phyloP scores from a whole-genome alignment of 805 yeast genomes.

The Ogataea pini region DNA sequence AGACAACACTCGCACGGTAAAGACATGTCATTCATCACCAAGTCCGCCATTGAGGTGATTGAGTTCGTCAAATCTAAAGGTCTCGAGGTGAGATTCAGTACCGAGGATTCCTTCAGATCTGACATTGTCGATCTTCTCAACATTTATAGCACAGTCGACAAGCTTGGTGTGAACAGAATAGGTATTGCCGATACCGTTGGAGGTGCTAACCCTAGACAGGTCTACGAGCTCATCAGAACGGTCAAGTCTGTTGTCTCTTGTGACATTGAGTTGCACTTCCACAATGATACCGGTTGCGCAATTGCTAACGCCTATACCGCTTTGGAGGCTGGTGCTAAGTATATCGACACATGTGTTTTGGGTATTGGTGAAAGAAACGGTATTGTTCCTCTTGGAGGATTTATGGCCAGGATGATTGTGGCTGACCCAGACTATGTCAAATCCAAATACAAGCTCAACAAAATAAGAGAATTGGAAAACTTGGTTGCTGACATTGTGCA shows the following conservation, averaged over 20 bases:
- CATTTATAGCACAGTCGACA: constrained; percentile 60
- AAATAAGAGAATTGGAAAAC: constrained; percentile 58
- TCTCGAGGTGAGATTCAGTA: constrained; percentile 56
- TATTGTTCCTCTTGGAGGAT: constrained; percentile 60
- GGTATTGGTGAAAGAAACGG: constrained; percentile 69
- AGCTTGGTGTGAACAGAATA: constrained; percentile 61
- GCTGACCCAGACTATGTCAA: constrained; percentile 60
- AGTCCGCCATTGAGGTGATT: constrained; percentile 58
- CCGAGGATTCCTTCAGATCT: constrained; percentile 62
- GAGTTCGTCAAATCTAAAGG: constrained; percentile 63
- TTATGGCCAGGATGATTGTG: constrained; percentile 64
- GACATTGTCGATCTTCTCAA: constrained; percentile 60
- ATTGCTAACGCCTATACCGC: constrained; percentile 65
- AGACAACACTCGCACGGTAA: constrained; percentile 61
- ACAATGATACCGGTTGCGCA: constrained; percentile 65
- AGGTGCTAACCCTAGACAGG: constrained; percentile 65
- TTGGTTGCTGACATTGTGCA: constrained; percentile 60
- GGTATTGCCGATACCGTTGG: constrained; percentile 68
- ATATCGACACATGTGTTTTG: constrained; percentile 57
- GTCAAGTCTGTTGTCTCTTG: constrained; percentile 57
- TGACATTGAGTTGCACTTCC: constrained; percentile 64
- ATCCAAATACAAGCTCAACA: constrained; percentile 56
- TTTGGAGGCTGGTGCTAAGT: constrained; percentile 61
- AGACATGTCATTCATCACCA: constrained; percentile 60
- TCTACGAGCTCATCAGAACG: constrained; percentile 58